Evolutionary conservation across 208 protist species (phyloP), one percentile per base, ranked within the genome.

Genomic region (Trypanosoma vivax): DNA sequence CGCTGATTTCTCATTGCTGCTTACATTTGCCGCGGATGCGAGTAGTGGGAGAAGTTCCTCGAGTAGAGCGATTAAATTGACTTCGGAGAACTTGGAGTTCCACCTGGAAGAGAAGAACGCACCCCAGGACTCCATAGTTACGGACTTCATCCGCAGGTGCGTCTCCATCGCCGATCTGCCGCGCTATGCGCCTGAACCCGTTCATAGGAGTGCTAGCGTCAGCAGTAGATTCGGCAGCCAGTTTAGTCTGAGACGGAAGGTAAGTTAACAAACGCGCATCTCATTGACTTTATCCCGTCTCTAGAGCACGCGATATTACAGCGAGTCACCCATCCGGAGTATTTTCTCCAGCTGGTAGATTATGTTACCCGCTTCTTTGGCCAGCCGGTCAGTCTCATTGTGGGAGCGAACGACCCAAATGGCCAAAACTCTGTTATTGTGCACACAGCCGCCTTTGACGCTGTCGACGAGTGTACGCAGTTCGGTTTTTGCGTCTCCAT

Each of bases 401-500:
- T 64, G 2, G 31, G 40, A 23, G 47, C 46, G 42, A 55, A 50
- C 28, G 40, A 42, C n/a, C 10, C 46, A 28, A 50, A 9, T 4
- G 47, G 1, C 14, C 41, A 16, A 31, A 39, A 42, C 18, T 10
- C 3, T 24, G 16, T 28, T 16, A 19, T 61, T 13, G 54, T 56
- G n/a, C 63, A 52, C 28, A 65, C 50, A 1, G 79, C 68, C 11
- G 40, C 50, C 13, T 83, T 73, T 51, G 64, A 68, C 30, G 65
- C 76, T 1, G 58, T 80, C 7, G 68, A 79, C 53, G 16, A 60
- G 28, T 45, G 5, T 13, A 77, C 69, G 35, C 37, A 50, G 16
- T 31, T 50, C 49, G 49, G 47, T 62, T 82, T 83, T 60, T 73
- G 48, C 21, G 65, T 83, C 14, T 48, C 35, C 0, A 41, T 84